These are phyloP conservation scores for Exophiala oligosperma DNA, from an alignment of 2,329 filamentous ascomycete genomes.

Conservation along the genomic window DNA sequence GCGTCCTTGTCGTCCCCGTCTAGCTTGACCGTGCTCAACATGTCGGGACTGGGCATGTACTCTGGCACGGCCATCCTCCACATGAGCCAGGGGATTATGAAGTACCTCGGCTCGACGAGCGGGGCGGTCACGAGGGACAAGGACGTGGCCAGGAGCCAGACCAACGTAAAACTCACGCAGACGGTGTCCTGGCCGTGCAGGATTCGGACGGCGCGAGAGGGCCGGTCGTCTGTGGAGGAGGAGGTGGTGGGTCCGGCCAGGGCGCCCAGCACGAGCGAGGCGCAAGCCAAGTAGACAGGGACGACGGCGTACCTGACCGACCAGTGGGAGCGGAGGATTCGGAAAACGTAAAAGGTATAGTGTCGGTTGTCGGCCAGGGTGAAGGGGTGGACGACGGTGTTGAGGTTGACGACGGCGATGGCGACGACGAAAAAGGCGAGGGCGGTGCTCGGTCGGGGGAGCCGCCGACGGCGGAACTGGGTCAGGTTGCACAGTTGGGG, in stretches of 20 bases:
- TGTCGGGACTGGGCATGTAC: constrained; percentile 7
- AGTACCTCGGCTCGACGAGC: constrained; percentile 92
- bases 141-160: constrained; percentile 68
- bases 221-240: not conserved
- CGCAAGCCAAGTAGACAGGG: constrained; percentile 68
- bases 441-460: constrained; percentile 42
- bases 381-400: constrained; percentile 94
- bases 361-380: constrained; percentile 95
- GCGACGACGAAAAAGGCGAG: constrained; percentile 43
- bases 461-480: constrained; percentile 35
- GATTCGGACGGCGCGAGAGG: constrained; percentile 23
- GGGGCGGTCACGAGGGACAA: constrained; percentile 85
- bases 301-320: constrained; percentile 67
- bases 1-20: not conserved
- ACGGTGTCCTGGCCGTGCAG: constrained; percentile 29
- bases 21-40: too few relatives aligned
- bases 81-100: constrained; percentile 91
- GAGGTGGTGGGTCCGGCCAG: constrained; percentile 45
- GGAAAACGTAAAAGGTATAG: constrained; percentile 96
- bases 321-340: constrained; percentile 69
- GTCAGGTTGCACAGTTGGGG: constrained; percentile 46
- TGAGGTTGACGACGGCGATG: constrained; percentile 64
- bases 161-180: constrained; percentile 54
- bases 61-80: constrained; percentile 75
- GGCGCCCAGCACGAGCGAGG: constrained; percentile 66